phyloP scores from a whole-genome alignment of 1,139 yeast species.

The Lodderomyces parapsilosis region DNA sequence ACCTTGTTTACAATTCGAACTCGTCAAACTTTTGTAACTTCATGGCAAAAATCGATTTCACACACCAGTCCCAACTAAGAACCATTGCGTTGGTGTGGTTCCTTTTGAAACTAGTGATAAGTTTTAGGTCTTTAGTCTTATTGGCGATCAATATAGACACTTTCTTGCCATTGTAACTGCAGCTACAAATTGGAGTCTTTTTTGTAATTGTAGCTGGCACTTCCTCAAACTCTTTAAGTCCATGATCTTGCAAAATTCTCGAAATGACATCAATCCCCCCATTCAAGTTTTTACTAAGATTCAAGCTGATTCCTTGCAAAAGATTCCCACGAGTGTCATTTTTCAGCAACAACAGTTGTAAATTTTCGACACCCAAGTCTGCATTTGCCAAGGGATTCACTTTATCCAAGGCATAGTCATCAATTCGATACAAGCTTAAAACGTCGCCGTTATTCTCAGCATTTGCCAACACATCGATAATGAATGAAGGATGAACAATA shows the following conservation, averaged over 20 bases:
- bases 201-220: constrained; percentile 22
- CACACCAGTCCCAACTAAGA: constrained; percentile 72
- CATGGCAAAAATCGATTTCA: constrained; percentile 55
- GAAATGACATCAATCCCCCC: constrained; percentile 67
- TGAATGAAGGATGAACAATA: constrained; percentile 49
- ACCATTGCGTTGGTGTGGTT: constrained; percentile 23
- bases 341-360: constrained; percentile 1
- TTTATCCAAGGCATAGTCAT: constrained; percentile 38
- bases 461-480: constrained; percentile 38
- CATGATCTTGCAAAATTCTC: constrained; percentile 66
- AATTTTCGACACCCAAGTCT: constrained; percentile 27
- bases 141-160: constrained; percentile 35
- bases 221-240: constrained; percentile 40
- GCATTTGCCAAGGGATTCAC: constrained; percentile 27
- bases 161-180: constrained; percentile 11
- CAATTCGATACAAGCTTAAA: constrained; percentile 23
- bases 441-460: constrained; percentile 7
- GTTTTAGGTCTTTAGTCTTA: constrained; percentile 42
- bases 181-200: constrained; percentile 6
- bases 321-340: constrained; percentile 30
- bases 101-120: constrained; percentile 39
- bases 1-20: constrained; percentile 18
- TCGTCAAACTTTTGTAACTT: constrained; percentile 26
- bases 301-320: constrained; percentile 49
- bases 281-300: constrained; percentile 60